Conservation (phyloP, 331 rosid genomes). For the Cydonia oblonga region DNA sequence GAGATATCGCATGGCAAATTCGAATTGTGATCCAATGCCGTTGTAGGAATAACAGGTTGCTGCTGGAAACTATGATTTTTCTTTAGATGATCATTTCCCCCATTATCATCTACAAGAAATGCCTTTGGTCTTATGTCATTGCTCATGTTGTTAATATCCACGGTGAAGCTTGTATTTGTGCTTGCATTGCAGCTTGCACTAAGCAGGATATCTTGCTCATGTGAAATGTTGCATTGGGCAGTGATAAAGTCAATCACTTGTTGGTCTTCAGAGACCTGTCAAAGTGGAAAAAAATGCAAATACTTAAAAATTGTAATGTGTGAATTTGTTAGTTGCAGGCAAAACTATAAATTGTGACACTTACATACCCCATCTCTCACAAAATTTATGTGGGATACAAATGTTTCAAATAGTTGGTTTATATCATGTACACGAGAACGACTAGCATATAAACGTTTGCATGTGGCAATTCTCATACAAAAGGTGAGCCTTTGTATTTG, state of each 20-base stretch:
- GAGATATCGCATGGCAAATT: slow-evolving; percentile 40
- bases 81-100: slow-evolving; percentile 20
- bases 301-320: neutral
- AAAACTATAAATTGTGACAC: neutral
- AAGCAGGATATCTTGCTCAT: slow-evolving; percentile 39
- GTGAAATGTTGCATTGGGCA: slow-evolving; percentile 35
- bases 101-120: slow-evolving; percentile 13
- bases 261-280: slow-evolving; percentile 64
- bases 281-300: neutral
- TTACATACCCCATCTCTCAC: neutral
- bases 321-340: neutral
- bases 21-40: slow-evolving; percentile 24
- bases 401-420: neutral
- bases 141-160: slow-evolving; percentile 18
- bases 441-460: neutral
- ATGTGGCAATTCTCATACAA: no score
- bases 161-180: neutral
- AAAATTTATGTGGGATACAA: neutral
- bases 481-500: neutral
- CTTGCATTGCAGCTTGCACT: no score
- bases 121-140: slow-evolving; percentile 30
- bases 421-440: neutral
- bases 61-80: slow-evolving; percentile 19
- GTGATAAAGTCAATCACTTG: slow-evolving; percentile 53
- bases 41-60: slow-evolving; percentile 11